Evolutionary conservation across 2,329 filamentous ascomycete genomes (phyloP).

Genomic region (Calcarisporium arbuscula): DNA sequence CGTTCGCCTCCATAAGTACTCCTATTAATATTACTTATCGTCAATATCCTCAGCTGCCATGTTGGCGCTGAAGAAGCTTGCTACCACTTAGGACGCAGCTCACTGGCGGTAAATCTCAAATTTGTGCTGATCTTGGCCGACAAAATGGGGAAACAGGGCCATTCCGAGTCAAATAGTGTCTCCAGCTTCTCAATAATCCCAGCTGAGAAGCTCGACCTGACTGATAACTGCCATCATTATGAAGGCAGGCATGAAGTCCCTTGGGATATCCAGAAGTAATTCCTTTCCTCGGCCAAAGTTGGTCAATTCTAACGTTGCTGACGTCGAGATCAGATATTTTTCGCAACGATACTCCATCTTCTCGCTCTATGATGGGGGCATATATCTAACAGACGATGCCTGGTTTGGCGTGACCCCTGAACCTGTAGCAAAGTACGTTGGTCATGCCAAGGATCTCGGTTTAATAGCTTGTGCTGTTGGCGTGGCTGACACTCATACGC

Average conservation of each 20-base stretch:
- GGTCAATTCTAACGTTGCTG: neutral
- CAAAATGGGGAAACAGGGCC: conserved; percentile 11
- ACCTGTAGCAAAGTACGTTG: conserved; percentile 69
- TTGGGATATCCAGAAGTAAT: conserved; percentile 76
- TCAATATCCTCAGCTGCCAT: too few relatives aligned
- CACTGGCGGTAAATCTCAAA: too few relatives aligned
- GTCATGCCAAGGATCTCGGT: neutral
- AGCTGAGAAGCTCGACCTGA: conserved; percentile 43
- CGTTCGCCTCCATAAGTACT: too few relatives aligned
- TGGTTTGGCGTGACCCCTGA: conserved; percentile 98
- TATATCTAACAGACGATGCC: conserved; percentile 85
- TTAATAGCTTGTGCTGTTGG: too few relatives aligned
- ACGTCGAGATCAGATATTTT: conserved; percentile 65
- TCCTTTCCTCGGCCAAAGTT: neutral
- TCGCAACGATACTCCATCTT: conserved; percentile 84
- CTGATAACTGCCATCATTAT: conserved; percentile 70
- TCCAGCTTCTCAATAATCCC: conserved; percentile 30
- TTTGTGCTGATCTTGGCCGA: too few relatives aligned
- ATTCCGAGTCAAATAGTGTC: conserved; percentile 9
- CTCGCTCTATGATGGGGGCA: conserved; percentile 76
- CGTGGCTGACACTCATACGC: conserved; percentile 10
- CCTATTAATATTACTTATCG: too few relatives aligned
- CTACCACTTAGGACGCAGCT: too few relatives aligned
- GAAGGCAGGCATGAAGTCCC: conserved; percentile 64
- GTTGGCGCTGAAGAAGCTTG: too few relatives aligned